Evolutionary conservation across 306 rosid species (phyloP).

Genomic region (Glycine latifolia): DNA sequence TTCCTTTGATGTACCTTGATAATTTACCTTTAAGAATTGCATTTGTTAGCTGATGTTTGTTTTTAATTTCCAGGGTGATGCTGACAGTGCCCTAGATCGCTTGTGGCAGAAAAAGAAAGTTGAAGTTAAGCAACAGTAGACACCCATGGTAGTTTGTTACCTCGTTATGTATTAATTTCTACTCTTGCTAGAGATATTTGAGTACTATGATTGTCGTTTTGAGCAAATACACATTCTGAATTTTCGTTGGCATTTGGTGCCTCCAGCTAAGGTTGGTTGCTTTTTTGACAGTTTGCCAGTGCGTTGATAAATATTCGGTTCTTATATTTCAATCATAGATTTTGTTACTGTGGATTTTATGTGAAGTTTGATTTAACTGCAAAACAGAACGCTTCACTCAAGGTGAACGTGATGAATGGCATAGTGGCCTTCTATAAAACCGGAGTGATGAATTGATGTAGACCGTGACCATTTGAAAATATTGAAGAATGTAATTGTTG

Average conservation of each 20-base stretch:
- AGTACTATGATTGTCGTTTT: constrained; percentile 25
- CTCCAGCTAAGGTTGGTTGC: constrained; percentile 5
- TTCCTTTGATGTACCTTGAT: too few species aligned
- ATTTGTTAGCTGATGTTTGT: neutral
- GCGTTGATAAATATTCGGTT: neutral
- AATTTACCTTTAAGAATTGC: neutral
- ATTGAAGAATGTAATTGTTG: too few species aligned
- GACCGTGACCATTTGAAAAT: too few species aligned
- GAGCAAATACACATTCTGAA: constrained; percentile 13
- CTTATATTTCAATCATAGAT: neutral
- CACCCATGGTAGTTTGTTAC: constrained; percentile 10
- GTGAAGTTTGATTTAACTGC: too few species aligned
- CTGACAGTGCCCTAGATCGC: constrained; percentile 69
- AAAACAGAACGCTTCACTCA: too few species aligned
- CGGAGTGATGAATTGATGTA: too few species aligned
- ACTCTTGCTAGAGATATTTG: constrained; percentile 35
- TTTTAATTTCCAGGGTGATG: constrained; percentile 56
- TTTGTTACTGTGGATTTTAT: too few species aligned
- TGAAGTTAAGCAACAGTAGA: constrained; percentile 61
- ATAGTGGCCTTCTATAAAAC: too few species aligned
- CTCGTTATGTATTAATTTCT: neutral
- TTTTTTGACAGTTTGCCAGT: neutral
- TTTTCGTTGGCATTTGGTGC: constrained; percentile 1
- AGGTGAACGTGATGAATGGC: too few species aligned
- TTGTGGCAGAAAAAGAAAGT: constrained; percentile 66